These are phyloP conservation scores for Ascochyta lentis DNA, from an alignment of 2,329 filamentous ascomycete species.

Conservation along the genomic window DNA sequence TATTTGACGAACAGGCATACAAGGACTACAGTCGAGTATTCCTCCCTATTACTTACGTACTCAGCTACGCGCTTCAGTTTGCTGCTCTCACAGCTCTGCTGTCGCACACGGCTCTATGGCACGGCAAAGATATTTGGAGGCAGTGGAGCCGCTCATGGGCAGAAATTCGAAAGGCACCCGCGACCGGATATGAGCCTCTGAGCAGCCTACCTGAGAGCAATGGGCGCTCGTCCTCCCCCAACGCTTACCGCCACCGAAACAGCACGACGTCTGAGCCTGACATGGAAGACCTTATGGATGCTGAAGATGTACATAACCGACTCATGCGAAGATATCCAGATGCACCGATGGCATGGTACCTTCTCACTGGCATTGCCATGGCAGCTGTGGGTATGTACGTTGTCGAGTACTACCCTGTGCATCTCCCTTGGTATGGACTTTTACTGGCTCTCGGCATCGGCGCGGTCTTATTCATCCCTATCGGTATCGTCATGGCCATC, in stretches of 20 bases:
- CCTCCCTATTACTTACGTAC: slow-evolving; percentile 83
- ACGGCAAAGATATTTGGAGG: slow-evolving; percentile 79
- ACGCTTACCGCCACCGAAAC: slow-evolving; percentile 25
- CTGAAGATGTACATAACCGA: slow-evolving; percentile 83
- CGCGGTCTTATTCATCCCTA: slow-evolving; percentile 83
- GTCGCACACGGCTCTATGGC: slow-evolving; percentile 84
- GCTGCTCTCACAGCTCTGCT: slow-evolving; percentile 80
- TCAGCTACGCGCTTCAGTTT: slow-evolving; percentile 87
- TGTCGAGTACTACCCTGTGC: slow-evolving; percentile 78
- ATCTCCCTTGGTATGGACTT: slow-evolving; percentile 86
- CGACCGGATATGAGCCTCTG: slow-evolving; percentile 45
- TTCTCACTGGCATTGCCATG: slow-evolving; percentile 77
- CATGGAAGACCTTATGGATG: slow-evolving; percentile 64
- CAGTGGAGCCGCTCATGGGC: slow-evolving; percentile 75
- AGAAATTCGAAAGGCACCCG: slow-evolving; percentile 59
- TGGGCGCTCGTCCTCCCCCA: slow-evolving; percentile 28
- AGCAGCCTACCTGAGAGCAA: slow-evolving; percentile 44
- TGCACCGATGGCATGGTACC: slow-evolving; percentile 82
- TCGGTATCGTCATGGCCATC: slow-evolving; percentile 91
- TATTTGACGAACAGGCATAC: slow-evolving; percentile 80
- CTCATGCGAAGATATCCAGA: slow-evolving; percentile 85
- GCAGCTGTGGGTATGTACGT: slow-evolving; percentile 80
- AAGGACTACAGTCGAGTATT: slow-evolving; percentile 83
- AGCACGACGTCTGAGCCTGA: slow-evolving; percentile 47
- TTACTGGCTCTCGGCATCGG: slow-evolving; percentile 80